A percentile compares a stretch with the other conserved stretches of the same genome.
Evolutionary conservation across 1,284 basidiomycete genomes (phyloP).

Genomic region (Termitomyces sp.): DNA sequence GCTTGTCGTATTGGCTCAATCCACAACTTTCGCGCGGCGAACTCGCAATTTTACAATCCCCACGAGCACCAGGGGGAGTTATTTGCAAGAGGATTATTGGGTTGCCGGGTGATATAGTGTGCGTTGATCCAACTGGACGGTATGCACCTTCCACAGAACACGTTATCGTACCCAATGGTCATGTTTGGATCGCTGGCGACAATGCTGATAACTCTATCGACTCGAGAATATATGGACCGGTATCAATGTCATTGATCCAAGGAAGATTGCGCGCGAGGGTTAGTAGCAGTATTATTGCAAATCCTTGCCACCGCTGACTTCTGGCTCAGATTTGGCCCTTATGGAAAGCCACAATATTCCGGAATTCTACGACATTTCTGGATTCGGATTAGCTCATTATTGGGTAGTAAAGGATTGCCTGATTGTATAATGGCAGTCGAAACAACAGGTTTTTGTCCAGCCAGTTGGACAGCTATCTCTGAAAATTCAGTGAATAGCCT

Average conservation of each 20-base stretch:
- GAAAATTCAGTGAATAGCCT: conserved; percentile 91
- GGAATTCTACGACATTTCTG: conserved; percentile 41
- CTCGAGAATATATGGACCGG: conserved; percentile 88
- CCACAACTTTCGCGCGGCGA: conserved; percentile 72
- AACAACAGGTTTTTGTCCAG: background rate
- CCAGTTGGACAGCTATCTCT: conserved; percentile 27
- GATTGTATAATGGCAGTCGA: background rate
- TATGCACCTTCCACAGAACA: conserved; percentile 61
- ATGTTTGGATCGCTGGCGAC: conserved; percentile 93
- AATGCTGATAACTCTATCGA: conserved; percentile 83
- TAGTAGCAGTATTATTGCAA: conserved; percentile 26
- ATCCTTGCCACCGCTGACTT: background rate
- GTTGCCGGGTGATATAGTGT: conserved; percentile 84
- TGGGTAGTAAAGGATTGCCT: background rate
- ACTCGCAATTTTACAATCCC: conserved; percentile 74
- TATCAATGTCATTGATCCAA: conserved; percentile 78
- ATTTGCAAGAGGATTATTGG: conserved; percentile 93
- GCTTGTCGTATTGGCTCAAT: conserved; percentile 49
- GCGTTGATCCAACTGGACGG: conserved; percentile 78
- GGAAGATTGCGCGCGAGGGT: conserved; percentile 79
- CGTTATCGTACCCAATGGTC: conserved; percentile 72
- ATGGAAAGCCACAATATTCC: conserved; percentile 41
- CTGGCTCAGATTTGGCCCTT: conserved; percentile 49
- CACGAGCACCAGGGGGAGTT: conserved; percentile 61
- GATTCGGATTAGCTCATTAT: conserved; percentile 5